Evolutionary conservation across 2,329 filamentous ascomycete species (phyloP).

Genomic region (Claviceps purpurea): DNA sequence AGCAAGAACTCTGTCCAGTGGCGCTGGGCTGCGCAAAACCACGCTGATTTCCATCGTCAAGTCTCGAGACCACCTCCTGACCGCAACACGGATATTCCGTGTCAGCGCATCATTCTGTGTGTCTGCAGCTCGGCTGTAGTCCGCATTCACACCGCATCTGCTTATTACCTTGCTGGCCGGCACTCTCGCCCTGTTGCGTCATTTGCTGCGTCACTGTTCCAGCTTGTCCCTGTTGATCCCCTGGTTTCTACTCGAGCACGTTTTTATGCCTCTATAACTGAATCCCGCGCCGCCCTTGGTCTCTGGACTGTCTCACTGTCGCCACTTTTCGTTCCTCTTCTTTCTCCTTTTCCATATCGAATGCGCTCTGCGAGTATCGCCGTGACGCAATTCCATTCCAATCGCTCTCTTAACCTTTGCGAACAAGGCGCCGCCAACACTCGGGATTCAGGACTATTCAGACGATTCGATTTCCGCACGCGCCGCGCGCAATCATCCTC

Average conservation of each 20-base stretch:
- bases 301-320: constrained; percentile 6
- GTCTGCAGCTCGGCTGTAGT: neutral
- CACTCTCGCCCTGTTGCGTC: neutral
- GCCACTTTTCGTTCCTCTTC: constrained; percentile 4
- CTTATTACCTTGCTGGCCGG: neutral
- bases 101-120: no score
- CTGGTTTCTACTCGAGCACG: neutral
- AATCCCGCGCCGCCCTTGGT: constrained; percentile 3
- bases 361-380: neutral
- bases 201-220: neutral
- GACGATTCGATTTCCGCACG: neutral
- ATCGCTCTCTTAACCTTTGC: neutral
- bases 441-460: neutral
- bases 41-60: neutral
- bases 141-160: neutral
- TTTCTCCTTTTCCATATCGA: neutral
- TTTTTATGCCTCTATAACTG: constrained; percentile 4
- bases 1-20: neutral
- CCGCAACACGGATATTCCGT: neutral
- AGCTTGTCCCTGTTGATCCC: neutral
- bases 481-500: neutral
- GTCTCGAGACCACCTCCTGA: neutral
- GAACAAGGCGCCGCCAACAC: neutral
- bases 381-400: neutral
- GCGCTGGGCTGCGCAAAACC: neutral